Base-by-base conservation (phyloP, 345 rosid species). In the Pistacia atlantica region DNA sequence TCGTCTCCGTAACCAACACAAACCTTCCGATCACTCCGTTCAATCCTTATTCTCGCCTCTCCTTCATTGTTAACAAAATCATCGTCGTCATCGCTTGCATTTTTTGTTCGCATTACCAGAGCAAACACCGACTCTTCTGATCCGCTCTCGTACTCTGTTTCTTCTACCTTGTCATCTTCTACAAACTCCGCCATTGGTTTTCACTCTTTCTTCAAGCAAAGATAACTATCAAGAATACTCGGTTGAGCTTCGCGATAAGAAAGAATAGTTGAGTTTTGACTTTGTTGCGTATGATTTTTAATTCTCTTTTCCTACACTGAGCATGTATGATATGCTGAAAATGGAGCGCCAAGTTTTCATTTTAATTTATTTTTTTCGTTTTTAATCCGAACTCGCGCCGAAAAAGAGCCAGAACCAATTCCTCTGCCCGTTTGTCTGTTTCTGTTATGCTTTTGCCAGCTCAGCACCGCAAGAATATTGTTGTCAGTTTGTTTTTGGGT, bases 1-100 rank as follows among this genome's bases (percentile, higher is more conserved):
- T 82, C 79, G 38, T 71, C 77, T 22, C 37, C 79, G 56, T 31
- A 59, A 71, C 66, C 61, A 65, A 37, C n/a, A 59, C 49, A 42
- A 54, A 57, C 14, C 51, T 65, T 75, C 45, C 46, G 56, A 52
- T 51, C 48, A 56, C 2, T 78, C 61, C 62, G 14, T 0, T 9
- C 54, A 59, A 14, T n/a, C 62, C 8, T 63, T 0, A 28, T 48
- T 17, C 76, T 38, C 46, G 60, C 72, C 46, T 72, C 75, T 25
- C 59, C 74, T 48, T 71, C 38, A 16, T n/a, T 37, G 58, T 35
- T 20, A 12, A 18, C 25, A 4, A 22, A 2, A 25, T 25, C 71
- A 17, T 63, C 75, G 0, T 78, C 77, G 33, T 65, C 80, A 12
- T 64, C 51, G 35, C 60, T 72, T 20, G 79, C 77, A 58, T 67